phyloP scores from a whole-genome alignment of 2,329 filamentous ascomycete species.

The Aspergillus fijiensis region DNA sequence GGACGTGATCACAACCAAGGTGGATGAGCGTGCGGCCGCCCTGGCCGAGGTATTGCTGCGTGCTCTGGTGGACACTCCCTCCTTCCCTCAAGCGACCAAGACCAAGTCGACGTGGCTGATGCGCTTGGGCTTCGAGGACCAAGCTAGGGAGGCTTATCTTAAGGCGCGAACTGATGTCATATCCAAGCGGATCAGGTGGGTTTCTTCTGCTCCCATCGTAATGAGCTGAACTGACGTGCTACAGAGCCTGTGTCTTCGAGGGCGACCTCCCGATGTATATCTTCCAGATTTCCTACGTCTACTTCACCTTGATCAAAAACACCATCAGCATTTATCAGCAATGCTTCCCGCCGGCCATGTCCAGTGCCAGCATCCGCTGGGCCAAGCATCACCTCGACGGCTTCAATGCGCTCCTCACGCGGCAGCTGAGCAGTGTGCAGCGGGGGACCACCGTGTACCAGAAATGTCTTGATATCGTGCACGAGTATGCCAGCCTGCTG shows the following conservation, averaged over 20 bases:
- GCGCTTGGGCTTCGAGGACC: slow-evolving; percentile 84
- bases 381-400: slow-evolving; percentile 92
- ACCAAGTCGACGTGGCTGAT: slow-evolving; percentile 81
- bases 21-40: slow-evolving; percentile 77
- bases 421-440: slow-evolving; percentile 86
- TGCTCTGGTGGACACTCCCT: slow-evolving; percentile 74
- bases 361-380: slow-evolving; percentile 96
- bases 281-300: slow-evolving; percentile 91
- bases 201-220: slow-evolving; percentile 1
- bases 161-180: slow-evolving; percentile 75
- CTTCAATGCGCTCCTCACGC: slow-evolving; percentile 78
- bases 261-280: slow-evolving; percentile 91
- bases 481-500: slow-evolving; percentile 75
- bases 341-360: slow-evolving; percentile 82
- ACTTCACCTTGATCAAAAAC: slow-evolving; percentile 91
- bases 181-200: slow-evolving; percentile 76
- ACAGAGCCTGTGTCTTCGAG: slow-evolving; percentile 89
- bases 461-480: slow-evolving; percentile 78
- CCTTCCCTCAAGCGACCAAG: slow-evolving; percentile 73
- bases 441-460: slow-evolving; percentile 73
- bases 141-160: slow-evolving; percentile 83
- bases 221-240: slow-evolving; percentile 23
- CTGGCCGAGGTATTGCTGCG: slow-evolving; percentile 75
- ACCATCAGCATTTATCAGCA: slow-evolving; percentile 84
- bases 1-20: slow-evolving; percentile 87